These are phyloP conservation scores for Vishniacozyma victoriae DNA, from an alignment of 768 basidiomycete species.

Conservation along the genomic window DNA sequence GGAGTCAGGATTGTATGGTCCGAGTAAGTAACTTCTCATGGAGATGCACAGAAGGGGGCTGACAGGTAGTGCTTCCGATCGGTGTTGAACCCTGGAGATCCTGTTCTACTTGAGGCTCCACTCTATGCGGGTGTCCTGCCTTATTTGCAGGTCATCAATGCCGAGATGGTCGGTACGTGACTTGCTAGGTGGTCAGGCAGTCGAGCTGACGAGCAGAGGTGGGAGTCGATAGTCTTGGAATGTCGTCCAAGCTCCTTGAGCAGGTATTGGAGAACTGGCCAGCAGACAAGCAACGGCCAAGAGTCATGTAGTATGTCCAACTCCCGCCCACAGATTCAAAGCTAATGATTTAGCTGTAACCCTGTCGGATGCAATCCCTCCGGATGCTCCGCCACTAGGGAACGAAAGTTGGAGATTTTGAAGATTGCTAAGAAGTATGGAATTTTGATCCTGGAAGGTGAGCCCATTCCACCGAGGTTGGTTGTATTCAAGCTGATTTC, in stretches of 20 bases:
- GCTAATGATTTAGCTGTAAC: conserved; percentile 15
- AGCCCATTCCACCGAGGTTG: conserved; percentile 6
- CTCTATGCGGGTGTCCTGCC: conserved; percentile 47
- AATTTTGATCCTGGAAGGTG: conserved; percentile 80
- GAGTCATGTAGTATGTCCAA: conserved; percentile 71
- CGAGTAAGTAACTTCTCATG: conserved; percentile 55
- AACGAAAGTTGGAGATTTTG: conserved; percentile 64
- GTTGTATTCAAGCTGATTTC: not conserved
- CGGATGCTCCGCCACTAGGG: conserved; percentile 66
- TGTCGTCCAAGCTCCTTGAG: conserved; percentile 58
- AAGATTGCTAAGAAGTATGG: conserved; percentile 65
- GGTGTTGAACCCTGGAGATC: conserved; percentile 71
- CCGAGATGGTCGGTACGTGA: conserved; percentile 40
- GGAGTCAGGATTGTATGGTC: conserved; percentile 82
- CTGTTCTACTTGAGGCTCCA: conserved; percentile 67
- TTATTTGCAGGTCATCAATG: conserved; percentile 31
- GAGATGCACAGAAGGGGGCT: conserved; percentile 1
- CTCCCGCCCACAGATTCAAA: conserved; percentile 39
- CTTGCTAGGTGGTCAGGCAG: not conserved
- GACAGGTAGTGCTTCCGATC: conserved; percentile 60
- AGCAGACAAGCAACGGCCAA: conserved; percentile 62
- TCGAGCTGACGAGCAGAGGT: conserved; percentile 56
- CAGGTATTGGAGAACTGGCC: conserved; percentile 71
- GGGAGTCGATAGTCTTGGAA: conserved; percentile 67
- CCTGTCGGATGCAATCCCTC: conserved; percentile 76